These are phyloP conservation scores for Angomonas deanei DNA, from an alignment of 208 protist species.

Conservation along the genomic window DNA sequence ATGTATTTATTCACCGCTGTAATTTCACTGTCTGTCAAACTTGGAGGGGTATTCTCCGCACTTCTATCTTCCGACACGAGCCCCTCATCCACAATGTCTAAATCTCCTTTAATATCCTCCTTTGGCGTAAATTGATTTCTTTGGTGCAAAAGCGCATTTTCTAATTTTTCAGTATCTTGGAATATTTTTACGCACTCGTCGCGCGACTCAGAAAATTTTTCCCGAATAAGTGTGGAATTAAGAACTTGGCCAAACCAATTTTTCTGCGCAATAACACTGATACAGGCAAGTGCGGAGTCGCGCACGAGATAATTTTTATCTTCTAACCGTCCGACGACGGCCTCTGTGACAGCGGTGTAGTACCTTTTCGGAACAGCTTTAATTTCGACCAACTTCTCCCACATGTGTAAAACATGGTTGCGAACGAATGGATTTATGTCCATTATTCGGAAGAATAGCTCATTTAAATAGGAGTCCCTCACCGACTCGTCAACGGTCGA, in stretches of 20 bases:
- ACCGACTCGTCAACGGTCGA: slow-evolving; percentile 35
- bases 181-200: slow-evolving; percentile 26
- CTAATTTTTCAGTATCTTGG: slow-evolving; percentile 18
- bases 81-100: slow-evolving; percentile 11
- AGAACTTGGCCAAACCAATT: slow-evolving; percentile 88
- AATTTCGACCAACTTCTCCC: slow-evolving; percentile 66
- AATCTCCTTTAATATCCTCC: slow-evolving; percentile 20
- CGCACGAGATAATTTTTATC: slow-evolving; percentile 85
- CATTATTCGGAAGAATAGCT: slow-evolving; percentile 81
- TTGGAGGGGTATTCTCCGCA: neutral
- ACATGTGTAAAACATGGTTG: slow-evolving; percentile 78
- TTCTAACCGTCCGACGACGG: slow-evolving; percentile 66
- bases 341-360: slow-evolving; percentile 57
- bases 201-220: slow-evolving; percentile 42
- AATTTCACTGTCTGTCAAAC: slow-evolving; percentile 47
- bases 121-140: slow-evolving; percentile 33
- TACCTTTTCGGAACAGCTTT: slow-evolving; percentile 73
- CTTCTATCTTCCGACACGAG: slow-evolving; percentile 7
- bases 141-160: slow-evolving; percentile 22
- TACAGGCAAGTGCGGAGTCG: slow-evolving; percentile 72
- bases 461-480: slow-evolving; percentile 64
- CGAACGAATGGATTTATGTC: slow-evolving; percentile 86
- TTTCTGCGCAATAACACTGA: slow-evolving; percentile 53
- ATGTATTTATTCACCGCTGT: slow-evolving; percentile 51
- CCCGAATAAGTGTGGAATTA: slow-evolving; percentile 33